Conservation (phyloP, 2,329 filamentous ascomycete species). For the Alternaria metachromatica region DNA sequence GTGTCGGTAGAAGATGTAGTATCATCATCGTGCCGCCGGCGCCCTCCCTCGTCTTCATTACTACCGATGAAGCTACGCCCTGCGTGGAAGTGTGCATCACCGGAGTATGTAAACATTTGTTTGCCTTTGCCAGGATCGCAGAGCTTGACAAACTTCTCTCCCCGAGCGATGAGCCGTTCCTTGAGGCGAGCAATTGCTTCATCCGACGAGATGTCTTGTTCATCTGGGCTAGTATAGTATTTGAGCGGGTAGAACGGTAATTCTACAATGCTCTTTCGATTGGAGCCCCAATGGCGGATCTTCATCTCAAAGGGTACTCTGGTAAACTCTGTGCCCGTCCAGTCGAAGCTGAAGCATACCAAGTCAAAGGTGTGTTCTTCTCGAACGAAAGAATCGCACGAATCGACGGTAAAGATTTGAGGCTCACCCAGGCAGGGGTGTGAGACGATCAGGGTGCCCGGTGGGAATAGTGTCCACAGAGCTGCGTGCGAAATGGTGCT, state of each 20-base stretch:
- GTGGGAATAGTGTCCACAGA: background rate
- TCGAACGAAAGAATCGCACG: background rate
- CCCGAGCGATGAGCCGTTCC: background rate
- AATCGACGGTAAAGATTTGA: background rate
- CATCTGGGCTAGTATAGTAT: background rate
- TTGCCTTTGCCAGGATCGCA: background rate
- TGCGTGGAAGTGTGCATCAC: background rate
- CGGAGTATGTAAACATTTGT: background rate
- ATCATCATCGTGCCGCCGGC: background rate
- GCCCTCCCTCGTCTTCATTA: background rate
- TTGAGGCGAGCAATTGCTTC: background rate
- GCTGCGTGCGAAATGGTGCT: background rate
- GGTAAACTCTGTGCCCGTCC: background rate
- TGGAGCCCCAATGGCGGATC: background rate
- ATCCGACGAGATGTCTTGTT: background rate
- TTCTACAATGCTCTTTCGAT: background rate
- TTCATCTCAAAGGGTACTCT: background rate
- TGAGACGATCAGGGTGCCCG: background rate
- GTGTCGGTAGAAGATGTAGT: background rate
- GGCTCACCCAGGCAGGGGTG: background rate
- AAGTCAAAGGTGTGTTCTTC: background rate
- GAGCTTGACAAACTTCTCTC: background rate
- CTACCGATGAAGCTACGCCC: background rate
- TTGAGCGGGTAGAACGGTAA: background rate
- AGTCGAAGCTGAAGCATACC: background rate